These are phyloP conservation scores for Xylaria sp. DNA, from an alignment of 2,329 filamentous ascomycete species.

Conservation along the genomic window DNA sequence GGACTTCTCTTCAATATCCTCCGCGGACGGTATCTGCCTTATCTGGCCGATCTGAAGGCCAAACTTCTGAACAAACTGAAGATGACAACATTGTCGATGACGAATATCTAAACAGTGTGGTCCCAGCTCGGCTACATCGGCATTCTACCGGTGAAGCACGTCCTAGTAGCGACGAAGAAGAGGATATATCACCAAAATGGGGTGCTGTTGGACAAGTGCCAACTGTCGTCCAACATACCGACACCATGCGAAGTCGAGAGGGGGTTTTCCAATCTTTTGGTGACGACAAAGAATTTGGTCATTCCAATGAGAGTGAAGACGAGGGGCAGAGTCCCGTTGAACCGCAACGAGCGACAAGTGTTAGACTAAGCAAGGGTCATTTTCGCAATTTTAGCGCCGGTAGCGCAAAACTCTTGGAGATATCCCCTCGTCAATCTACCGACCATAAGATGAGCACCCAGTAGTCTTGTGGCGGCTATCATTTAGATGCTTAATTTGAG, in stretches of 20 bases:
- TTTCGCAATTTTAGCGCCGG: conserved; percentile 79
- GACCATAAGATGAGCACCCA: conserved; percentile 58
- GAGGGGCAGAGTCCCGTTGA: conserved; percentile 50
- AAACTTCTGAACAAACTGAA: conserved; percentile 55
- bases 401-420: conserved; percentile 78
- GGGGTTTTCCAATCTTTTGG: conserved; percentile 59
- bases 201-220: conserved; percentile 62
- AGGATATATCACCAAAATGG: conserved; percentile 63
- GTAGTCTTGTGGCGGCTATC: conserved; percentile 33
- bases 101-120: conserved; percentile 74
- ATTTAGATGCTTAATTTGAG: conserved; percentile 28
- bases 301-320: conserved; percentile 47
- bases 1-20: conserved; percentile 53
- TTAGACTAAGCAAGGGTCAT: conserved; percentile 74
- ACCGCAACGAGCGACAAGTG: conserved; percentile 74
- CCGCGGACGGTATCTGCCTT: conserved; percentile 65
- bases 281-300: conserved; percentile 50
- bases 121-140: conserved; percentile 50
- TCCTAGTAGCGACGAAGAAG: conserved; percentile 70
- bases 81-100: conserved; percentile 80
- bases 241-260: conserved; percentile 64
- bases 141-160: conserved; percentile 63
- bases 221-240: conserved; percentile 61
- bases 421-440: conserved; percentile 66
- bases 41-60: conserved; percentile 60